Conservation (phyloP, 495 filamentous ascomycete genomes). For the Talaromyces trachyspermus region DNA sequence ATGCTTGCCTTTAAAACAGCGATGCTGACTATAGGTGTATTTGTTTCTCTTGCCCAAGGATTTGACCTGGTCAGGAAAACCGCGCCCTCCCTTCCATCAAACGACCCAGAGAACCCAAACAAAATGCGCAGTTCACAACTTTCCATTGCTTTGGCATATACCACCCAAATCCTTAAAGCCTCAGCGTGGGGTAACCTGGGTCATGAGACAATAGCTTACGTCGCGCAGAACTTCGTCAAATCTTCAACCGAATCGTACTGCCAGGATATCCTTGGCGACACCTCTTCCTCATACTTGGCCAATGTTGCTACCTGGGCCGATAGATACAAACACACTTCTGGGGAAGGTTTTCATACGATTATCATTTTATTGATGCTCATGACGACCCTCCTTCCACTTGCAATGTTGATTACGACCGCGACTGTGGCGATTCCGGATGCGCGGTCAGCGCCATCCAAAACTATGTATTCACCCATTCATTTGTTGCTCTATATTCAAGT, state of each 20-base stretch:
- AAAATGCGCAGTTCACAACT: neutral
- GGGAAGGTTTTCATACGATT: conserved; percentile 45
- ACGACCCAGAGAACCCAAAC: neutral
- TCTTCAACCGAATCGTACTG: conserved; percentile 37
- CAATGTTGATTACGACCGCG: conserved; percentile 46
- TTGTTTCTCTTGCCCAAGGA: no score
- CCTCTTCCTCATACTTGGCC: conserved; percentile 48
- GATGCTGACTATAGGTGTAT: no score
- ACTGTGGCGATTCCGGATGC: conserved; percentile 53
- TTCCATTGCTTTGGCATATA: conserved; percentile 8
- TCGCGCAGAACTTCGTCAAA: conserved; percentile 47
- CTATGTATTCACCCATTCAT: conserved; percentile 30
- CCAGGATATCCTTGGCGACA: conserved; percentile 40
- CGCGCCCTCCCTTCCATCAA: no score
- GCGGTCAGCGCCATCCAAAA: conserved; percentile 55
- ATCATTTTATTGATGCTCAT: conserved; percentile 58
- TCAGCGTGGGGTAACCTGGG: conserved; percentile 51
- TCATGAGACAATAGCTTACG: conserved; percentile 54
- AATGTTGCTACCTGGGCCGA: conserved; percentile 58
- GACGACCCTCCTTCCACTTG: conserved; percentile 53
- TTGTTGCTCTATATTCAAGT: conserved; percentile 11
- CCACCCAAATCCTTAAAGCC: conserved; percentile 8
- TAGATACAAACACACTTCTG: conserved; percentile 44
- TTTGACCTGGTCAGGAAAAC: no score
- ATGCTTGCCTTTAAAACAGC: no score